These are phyloP conservation scores for Lithohypha guttulata DNA, from an alignment of 2,329 filamentous ascomycete genomes.

Conservation along the genomic window DNA sequence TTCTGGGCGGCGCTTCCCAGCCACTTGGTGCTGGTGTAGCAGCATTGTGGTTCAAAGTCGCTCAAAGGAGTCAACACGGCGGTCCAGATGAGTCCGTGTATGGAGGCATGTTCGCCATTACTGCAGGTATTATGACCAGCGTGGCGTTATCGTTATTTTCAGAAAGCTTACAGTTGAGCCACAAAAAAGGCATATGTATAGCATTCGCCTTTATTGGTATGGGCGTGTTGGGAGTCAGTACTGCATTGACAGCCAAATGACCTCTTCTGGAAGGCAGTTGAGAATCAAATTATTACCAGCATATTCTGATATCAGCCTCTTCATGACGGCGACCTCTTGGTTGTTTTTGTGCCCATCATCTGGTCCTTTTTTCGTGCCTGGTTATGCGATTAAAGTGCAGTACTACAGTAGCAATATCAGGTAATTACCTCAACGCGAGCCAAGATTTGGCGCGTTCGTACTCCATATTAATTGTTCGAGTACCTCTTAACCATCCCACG, in stretches of 20 bases:
- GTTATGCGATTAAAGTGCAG: too few species aligned
- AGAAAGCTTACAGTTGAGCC: slow-evolving; percentile 73
- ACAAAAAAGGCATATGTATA: slow-evolving; percentile 66
- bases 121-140: slow-evolving; percentile 89
- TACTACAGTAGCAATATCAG: too few species aligned
- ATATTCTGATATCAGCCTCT: too few species aligned
- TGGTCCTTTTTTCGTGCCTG: too few species aligned
- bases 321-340: too few species aligned
- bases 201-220: slow-evolving; percentile 73
- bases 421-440: too few species aligned
- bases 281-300: background rate
- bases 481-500: too few species aligned
- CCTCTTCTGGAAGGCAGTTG: slow-evolving; percentile 7
- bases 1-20: slow-evolving; percentile 78
- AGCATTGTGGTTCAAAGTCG: slow-evolving; percentile 72
- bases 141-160: slow-evolving; percentile 83
- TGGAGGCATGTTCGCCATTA: slow-evolving; percentile 67
- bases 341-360: too few species aligned
- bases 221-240: slow-evolving; percentile 74
- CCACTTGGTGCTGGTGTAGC: slow-evolving; percentile 77
- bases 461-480: too few species aligned
- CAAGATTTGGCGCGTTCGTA: too few species aligned
- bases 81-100: slow-evolving; percentile 45
- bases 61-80: slow-evolving; percentile 39
- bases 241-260: slow-evolving; percentile 60